Base-by-base conservation (phyloP, 257 asterid species). In the Jacaranda copaia region DNA sequence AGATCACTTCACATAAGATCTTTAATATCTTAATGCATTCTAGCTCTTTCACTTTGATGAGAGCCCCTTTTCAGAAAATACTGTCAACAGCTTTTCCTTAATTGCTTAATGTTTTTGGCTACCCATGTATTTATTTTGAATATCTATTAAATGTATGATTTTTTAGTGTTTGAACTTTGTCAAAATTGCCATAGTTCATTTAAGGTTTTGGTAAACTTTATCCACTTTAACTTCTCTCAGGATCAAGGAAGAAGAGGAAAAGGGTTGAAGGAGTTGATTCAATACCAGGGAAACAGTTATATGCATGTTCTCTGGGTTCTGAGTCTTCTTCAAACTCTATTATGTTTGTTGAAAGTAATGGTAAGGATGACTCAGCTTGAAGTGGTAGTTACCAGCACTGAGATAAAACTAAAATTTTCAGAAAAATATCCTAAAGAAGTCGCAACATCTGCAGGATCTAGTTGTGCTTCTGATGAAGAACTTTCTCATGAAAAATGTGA, bases 191-290 rank as follows among this genome's bases (percentile, higher is more conserved):
- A 38, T 61, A 57, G 48, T n/a, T 40, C 55, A 9, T 11, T n/a
- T 58, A 56, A 63, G 70, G 69, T 75, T 75, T 81, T 55, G 7
- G 18, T 35, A 12, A 67, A 45, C 18, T 20, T 39, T 45, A 45
- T 67, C 20, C 32, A 12, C 60, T 40, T 43, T 49, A 64, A 71
- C 73, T 73, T 43, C 64, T 73, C 70, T 69, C 85, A 86, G 98
- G 83, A 70, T 72, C 78, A 80, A 68, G 72, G 78, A 84, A 75
- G 87, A 95, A 85, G 87, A 86, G 96, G 88, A 87, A 87, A 79
- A 74, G 77, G 58, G 75, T 67, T 0, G 87, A 85, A 52, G 88
- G 71, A 79, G 84, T 72, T 75, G 78, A 76, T 72, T 63, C 77
- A 60, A 59, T 52, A 67, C 76, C 69, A 13, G 81, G 43, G 75